Evolutionary conservation across 169 alveolate genomes (phyloP).

Genomic region (Perkinsus chesapeaki): DNA sequence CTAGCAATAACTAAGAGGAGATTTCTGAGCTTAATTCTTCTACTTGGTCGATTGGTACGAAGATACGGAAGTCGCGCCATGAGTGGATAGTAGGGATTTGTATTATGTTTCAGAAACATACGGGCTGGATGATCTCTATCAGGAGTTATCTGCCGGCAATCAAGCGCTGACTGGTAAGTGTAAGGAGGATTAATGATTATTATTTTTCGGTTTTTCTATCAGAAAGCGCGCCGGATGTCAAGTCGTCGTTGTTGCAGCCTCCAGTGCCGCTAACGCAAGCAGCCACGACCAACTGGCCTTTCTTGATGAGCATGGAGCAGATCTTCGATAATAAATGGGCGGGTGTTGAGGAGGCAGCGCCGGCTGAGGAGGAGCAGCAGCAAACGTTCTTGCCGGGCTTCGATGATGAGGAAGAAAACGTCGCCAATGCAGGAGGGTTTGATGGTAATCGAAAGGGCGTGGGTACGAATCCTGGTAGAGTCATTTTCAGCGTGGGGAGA

Average conservation of each 20-base stretch:
- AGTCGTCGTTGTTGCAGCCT: background rate
- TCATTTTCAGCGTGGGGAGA: background rate
- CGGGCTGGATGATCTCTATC: background rate
- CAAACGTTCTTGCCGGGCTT: background rate
- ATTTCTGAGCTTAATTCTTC: no score
- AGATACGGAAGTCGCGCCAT: no score
- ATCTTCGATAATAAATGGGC: conserved; percentile 1
- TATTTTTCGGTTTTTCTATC: background rate
- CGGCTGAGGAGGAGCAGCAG: background rate
- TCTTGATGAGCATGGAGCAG: background rate
- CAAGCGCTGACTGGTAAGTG: no score
- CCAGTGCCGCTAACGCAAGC: background rate
- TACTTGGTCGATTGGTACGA: no score
- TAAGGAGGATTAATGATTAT: no score
- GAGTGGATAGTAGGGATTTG: no score
- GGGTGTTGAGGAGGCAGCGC: background rate
- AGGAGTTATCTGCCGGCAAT: background rate
- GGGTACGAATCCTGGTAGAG: background rate
- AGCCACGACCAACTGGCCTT: conserved; percentile 11
- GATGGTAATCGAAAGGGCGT: background rate
- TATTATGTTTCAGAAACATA: background rate
- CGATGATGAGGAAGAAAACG: background rate
- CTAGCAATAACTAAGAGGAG: no score
- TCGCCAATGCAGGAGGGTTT: background rate
- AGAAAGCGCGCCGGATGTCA: background rate